Percentiles rank a stretch among this genome's conserved stretches.
Evolutionary conservation across 805 yeast genomes (phyloP).

Genomic region (Vanderwaltozyma yarrowii): DNA sequence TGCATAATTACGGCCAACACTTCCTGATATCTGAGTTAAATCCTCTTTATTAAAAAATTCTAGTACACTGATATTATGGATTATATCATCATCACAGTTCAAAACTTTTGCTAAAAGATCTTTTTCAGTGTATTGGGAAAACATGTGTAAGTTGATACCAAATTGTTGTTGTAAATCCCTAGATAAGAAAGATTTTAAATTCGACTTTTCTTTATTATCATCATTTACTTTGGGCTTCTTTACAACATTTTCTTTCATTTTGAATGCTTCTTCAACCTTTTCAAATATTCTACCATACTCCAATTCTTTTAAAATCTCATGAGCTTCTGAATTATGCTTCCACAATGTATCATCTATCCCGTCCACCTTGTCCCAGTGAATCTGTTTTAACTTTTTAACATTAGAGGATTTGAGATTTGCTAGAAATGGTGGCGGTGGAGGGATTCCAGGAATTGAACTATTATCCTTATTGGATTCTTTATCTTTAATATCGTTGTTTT

Average conservation of each 20-base stretch:
- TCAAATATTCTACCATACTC: constrained; percentile 51
- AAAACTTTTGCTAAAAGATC: constrained; percentile 47
- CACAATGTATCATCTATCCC: constrained; percentile 52
- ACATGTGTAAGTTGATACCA: constrained; percentile 66
- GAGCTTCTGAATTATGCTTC: constrained; percentile 35
- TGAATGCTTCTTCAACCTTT: constrained; percentile 51
- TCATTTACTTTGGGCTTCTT: constrained; percentile 24
- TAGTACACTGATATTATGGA: constrained; percentile 45
- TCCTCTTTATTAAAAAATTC: constrained; percentile 67
- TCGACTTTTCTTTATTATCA: constrained; percentile 27
- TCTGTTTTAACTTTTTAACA: constrained; percentile 55
- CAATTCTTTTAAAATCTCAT: constrained; percentile 38
- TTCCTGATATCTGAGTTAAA: constrained; percentile 47
- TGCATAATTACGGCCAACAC: constrained; percentile 44
- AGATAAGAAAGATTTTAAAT: constrained; percentile 47
- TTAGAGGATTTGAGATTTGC: constrained; percentile 23
- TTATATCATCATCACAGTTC: constrained; percentile 46
- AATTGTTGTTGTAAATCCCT: constrained; percentile 71
- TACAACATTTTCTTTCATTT: constrained; percentile 36
- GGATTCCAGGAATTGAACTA: constrained; percentile 3
- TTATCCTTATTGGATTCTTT: background rate
- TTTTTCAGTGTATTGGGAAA: constrained; percentile 41
- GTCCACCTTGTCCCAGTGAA: constrained; percentile 75
- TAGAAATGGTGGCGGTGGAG: constrained; percentile 28
- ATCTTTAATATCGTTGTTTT: background rate